Conservation (phyloP, 108 stramenopile genomes). For the Nannochloropsis gaditana region DNA sequence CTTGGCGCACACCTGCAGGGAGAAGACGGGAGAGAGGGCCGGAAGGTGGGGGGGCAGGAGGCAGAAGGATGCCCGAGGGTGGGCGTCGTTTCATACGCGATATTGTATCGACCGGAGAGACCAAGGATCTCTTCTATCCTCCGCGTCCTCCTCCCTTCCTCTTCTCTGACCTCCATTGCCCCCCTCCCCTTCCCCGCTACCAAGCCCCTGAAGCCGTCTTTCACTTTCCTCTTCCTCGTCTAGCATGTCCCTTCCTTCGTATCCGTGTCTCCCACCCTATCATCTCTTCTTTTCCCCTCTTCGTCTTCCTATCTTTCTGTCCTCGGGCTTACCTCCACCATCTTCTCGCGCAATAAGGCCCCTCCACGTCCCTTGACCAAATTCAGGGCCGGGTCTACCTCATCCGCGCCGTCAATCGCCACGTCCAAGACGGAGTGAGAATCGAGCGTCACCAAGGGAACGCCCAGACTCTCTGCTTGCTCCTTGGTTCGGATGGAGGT, state of each 20-base stretch:
- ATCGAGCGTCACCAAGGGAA: slow-evolving; percentile 89
- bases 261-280: neutral
- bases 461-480: slow-evolving; percentile 77
- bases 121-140: neutral
- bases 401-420: slow-evolving; percentile 95
- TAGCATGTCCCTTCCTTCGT: neutral
- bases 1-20: slow-evolving; percentile 54
- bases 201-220: neutral
- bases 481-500: slow-evolving; percentile 94
- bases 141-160: neutral
- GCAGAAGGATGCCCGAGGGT: neutral
- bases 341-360: slow-evolving; percentile 89
- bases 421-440: slow-evolving; percentile 88
- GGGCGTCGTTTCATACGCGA: too few relatives aligned
- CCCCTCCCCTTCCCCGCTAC: neutral
- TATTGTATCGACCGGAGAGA: neutral
- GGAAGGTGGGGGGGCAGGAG: neutral
- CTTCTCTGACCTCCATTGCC: neutral
- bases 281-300: neutral
- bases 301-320: neutral
- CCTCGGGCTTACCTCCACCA: slow-evolving; percentile 70
- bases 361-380: slow-evolving; percentile 97
- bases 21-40: neutral
- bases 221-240: neutral
- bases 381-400: slow-evolving; percentile 88